Evolutionary conservation across 2,329 filamentous ascomycete species (phyloP).

Genomic region (Colletotrichum lentis): DNA sequence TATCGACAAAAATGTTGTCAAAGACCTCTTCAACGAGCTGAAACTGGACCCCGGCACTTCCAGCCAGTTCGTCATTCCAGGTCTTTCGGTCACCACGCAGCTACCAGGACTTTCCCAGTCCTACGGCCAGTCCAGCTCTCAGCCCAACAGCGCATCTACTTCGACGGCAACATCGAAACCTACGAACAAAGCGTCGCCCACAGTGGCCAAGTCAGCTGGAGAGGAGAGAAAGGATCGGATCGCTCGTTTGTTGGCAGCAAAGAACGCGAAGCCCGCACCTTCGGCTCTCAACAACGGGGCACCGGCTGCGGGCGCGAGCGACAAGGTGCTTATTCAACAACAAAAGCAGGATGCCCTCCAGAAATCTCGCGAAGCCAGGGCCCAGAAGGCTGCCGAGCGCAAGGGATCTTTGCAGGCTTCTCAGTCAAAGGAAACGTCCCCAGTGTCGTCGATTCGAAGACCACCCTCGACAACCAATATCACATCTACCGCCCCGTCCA

Average conservation of each 20-base stretch:
- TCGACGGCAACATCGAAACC: background rate
- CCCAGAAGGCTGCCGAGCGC: constrained; percentile 46
- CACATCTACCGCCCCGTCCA: background rate
- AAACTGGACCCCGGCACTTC: constrained; percentile 60
- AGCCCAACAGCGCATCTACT: background rate
- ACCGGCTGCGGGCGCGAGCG: constrained; percentile 52
- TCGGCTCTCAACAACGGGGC: constrained; percentile 24
- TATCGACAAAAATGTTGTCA: constrained; percentile 69
- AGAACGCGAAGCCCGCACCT: constrained; percentile 61
- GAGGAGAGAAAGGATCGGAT: constrained; percentile 80
- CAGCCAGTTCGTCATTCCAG: constrained; percentile 2
- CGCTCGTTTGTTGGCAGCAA: constrained; percentile 77
- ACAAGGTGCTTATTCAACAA: constrained; percentile 77
- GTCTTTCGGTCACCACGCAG: background rate
- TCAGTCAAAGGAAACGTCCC: constrained; percentile 18
- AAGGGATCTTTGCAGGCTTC: constrained; percentile 25
- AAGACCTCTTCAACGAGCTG: constrained; percentile 72
- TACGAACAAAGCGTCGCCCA: constrained; percentile 3
- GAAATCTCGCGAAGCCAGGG: constrained; percentile 60
- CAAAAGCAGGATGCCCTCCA: constrained; percentile 81
- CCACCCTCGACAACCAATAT: constrained; percentile 2
- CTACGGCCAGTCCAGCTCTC: constrained; percentile 1
- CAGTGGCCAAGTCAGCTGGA: constrained; percentile 47
- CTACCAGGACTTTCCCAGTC: constrained; percentile 1
- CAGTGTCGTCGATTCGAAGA: background rate